Percentiles rank a stretch among this genome's conserved stretches.
phyloP scores from a whole-genome alignment of 2,329 filamentous ascomycete species.

The Penicillium sp. region DNA sequence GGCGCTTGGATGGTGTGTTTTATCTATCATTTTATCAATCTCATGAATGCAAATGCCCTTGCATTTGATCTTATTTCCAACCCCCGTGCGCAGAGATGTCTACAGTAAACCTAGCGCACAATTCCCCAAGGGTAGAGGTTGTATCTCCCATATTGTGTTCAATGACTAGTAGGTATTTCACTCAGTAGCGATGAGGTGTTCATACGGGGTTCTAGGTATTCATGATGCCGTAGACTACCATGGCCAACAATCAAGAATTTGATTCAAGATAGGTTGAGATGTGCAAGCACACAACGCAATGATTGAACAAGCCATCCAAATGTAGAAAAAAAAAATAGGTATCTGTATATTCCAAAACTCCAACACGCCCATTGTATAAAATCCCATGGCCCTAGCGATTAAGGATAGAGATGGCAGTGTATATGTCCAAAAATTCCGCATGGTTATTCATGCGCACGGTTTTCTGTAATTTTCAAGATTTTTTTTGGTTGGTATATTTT shows the following conservation, averaged over 20 bases:
- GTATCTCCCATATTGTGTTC: too few species aligned
- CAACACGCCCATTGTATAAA: constrained; percentile 14
- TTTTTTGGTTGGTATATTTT: constrained; percentile 4
- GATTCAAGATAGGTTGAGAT: too few species aligned
- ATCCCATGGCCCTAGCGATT: constrained; percentile 9
- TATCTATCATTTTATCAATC: not conserved
- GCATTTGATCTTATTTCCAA: not conserved
- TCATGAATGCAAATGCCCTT: not conserved
- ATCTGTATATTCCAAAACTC: constrained; percentile 20
- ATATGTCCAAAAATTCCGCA: constrained; percentile 11
- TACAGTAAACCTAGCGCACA: too few species aligned
- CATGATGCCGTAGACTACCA: too few species aligned
- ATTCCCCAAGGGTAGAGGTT: too few species aligned
- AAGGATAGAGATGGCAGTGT: constrained; percentile 10
- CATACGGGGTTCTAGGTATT: too few species aligned
- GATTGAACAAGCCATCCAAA: constrained; percentile 10
- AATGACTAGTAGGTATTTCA: too few species aligned
- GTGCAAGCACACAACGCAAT: constrained; percentile 2
- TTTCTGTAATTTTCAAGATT: constrained; percentile 8
- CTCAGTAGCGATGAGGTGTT: too few species aligned
- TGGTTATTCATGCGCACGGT: constrained; percentile 5
- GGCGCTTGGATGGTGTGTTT: constrained; percentile 13
- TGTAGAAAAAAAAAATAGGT: constrained; percentile 20
- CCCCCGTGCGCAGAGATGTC: too few species aligned
- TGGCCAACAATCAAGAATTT: too few species aligned